A percentile compares a stretch with the other conserved stretches of the same genome.
Conservation (phyloP, 768 basidiomycete genomes). For the Podaxis sp. region DNA sequence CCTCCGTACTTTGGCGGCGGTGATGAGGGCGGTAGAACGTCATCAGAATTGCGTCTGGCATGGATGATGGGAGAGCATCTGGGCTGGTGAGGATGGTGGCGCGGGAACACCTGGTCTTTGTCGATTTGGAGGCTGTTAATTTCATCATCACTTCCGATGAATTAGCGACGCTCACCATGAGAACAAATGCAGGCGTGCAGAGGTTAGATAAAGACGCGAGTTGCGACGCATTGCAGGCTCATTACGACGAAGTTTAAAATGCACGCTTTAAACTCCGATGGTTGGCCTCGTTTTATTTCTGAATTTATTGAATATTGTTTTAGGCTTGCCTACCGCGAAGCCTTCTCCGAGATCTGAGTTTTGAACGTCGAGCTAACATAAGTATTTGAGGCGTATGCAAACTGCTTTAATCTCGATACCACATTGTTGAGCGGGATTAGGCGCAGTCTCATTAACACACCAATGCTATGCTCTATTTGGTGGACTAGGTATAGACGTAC, state of each 20-base stretch:
- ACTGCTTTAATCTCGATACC: too few species aligned
- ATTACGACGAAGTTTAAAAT: conserved; percentile 45
- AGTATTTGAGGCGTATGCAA: too few species aligned
- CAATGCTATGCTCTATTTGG: too few species aligned
- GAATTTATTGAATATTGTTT: too few species aligned
- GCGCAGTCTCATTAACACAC: too few species aligned
- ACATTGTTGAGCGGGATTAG: too few species aligned
- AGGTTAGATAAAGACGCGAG: conserved; percentile 9
- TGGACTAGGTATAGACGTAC: too few species aligned
- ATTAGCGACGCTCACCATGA: conserved; percentile 3
- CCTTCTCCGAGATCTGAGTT: too few species aligned
- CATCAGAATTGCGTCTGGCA: conserved; percentile 60
- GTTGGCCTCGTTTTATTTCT: too few species aligned
- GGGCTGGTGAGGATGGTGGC: conserved; percentile 48
- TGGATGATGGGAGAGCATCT: conserved; percentile 40
- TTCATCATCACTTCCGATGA: conserved; percentile 15
- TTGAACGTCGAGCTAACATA: too few species aligned
- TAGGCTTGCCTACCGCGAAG: too few species aligned
- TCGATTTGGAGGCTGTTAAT: conserved; percentile 53
- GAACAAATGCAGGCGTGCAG: background rate
- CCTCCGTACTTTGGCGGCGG: conserved; percentile 85
- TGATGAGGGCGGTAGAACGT: conserved; percentile 84
- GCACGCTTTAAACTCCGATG: conserved; percentile 24
- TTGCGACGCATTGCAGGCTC: conserved; percentile 26
- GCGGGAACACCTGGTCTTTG: conserved; percentile 56